Conservation (phyloP, 805 yeast species). For the Blastobotrys terrestris region DNA sequence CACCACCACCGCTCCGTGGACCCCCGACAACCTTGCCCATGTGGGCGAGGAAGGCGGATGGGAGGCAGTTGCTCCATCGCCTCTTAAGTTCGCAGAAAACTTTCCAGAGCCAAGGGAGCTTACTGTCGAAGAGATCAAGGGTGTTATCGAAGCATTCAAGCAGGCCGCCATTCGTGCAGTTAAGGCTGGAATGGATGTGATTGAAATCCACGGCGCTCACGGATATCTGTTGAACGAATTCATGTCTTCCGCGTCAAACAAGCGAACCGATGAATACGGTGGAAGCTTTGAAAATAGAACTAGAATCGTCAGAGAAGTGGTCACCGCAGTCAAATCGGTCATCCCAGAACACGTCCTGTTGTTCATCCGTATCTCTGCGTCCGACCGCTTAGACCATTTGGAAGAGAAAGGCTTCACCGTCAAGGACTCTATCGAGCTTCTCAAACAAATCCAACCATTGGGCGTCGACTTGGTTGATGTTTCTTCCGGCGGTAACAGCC, state of each 20-base stretch:
- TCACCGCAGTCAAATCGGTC: conserved; percentile 41
- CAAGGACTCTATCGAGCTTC: conserved; percentile 36
- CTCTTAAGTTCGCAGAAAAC: conserved; percentile 27
- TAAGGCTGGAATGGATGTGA: conserved; percentile 53
- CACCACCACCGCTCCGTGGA: conserved; percentile 31
- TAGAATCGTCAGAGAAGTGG: conserved; percentile 45
- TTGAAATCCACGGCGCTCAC: conserved; percentile 61
- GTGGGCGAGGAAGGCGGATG: conserved; percentile 36
- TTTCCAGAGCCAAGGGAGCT: conserved; percentile 34
- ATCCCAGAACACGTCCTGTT: conserved; percentile 41
- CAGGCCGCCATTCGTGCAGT: conserved; percentile 49
- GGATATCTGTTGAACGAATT: conserved; percentile 51
- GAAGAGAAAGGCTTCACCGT: conserved; percentile 35
- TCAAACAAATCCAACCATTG: conserved; percentile 20
- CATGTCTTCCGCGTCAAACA: conserved; percentile 39
- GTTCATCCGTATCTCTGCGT: conserved; percentile 43
- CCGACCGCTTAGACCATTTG: conserved; percentile 33
- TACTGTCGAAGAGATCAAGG: conserved; percentile 36
- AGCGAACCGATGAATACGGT: conserved; percentile 57
- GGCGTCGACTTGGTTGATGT: conserved; percentile 48
- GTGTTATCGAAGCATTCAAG: conserved; percentile 38
- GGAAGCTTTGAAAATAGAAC: conserved; percentile 54
- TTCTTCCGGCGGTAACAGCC: conserved; percentile 47
- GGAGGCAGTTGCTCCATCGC: conserved; percentile 20
- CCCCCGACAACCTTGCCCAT: conserved; percentile 18